phyloP scores from a whole-genome alignment of 2,329 filamentous ascomycete genomes.

The Paracamarosporium sp. region DNA sequence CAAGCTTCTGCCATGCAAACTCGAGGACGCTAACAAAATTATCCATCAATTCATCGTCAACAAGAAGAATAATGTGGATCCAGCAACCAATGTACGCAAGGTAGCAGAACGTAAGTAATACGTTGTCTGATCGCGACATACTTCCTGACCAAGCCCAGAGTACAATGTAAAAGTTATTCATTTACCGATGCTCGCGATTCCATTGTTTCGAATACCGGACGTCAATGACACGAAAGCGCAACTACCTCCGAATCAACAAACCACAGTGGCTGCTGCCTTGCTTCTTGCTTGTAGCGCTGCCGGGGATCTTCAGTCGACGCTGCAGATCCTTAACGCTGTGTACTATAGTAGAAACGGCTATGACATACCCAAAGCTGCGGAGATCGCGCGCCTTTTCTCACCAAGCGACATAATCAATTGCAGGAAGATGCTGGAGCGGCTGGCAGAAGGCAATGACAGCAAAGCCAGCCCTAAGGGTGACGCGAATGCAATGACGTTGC shows the following conservation, averaged over 20 bases:
- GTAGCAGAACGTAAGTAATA: slow-evolving; percentile 29
- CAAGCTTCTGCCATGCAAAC: slow-evolving; percentile 23
- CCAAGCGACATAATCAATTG: slow-evolving; percentile 24
- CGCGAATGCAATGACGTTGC: slow-evolving; percentile 34
- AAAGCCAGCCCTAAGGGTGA: slow-evolving; percentile 11
- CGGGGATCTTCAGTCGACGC: slow-evolving; percentile 34
- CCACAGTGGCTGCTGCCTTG: slow-evolving; percentile 21
- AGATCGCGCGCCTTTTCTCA: slow-evolving; percentile 26
- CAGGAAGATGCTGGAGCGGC: slow-evolving; percentile 23
- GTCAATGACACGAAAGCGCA: slow-evolving; percentile 22
- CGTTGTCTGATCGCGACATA: background rate
- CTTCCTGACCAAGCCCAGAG: slow-evolving; percentile 24
- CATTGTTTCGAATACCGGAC: slow-evolving; percentile 33
- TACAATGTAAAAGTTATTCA: slow-evolving; percentile 30
- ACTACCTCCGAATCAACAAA: slow-evolving; percentile 34
- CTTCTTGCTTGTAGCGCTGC: slow-evolving; percentile 37
- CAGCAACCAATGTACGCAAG: slow-evolving; percentile 20
- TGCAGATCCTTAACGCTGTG: slow-evolving; percentile 36
- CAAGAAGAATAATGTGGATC: slow-evolving; percentile 22
- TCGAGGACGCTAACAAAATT: slow-evolving; percentile 27
- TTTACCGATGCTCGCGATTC: slow-evolving; percentile 32
- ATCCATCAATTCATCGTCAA: slow-evolving; percentile 31
- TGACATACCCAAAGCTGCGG: slow-evolving; percentile 11
- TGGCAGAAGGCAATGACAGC: slow-evolving; percentile 14
- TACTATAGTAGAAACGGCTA: slow-evolving; percentile 21